A percentile compares a stretch with the other conserved stretches of the same genome.
These are phyloP conservation scores for Ambrosia trifida DNA, from an alignment of 129 eudicot species.

Conservation along the genomic window DNA sequence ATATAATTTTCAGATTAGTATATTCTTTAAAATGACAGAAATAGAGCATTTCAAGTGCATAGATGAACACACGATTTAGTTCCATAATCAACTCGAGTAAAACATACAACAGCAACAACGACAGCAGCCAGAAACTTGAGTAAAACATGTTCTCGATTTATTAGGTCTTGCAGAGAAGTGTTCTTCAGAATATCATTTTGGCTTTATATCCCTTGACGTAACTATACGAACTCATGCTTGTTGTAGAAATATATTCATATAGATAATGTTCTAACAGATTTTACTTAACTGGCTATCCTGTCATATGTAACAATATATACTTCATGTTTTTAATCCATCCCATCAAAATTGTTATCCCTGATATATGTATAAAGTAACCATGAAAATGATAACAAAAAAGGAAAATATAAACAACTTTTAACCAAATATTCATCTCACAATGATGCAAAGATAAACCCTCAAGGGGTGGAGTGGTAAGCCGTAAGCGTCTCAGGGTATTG, in stretches of 20 bases:
- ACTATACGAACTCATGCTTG: not conserved
- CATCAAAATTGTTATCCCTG: not conserved
- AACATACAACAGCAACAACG: not conserved
- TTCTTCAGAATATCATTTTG: not conserved
- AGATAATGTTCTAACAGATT: not conserved
- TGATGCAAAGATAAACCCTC: not conserved
- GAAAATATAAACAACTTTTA: not conserved
- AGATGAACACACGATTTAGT: not conserved
- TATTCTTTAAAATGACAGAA: not conserved
- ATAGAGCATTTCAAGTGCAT: constrained; percentile 11
- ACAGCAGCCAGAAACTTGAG: too few relatives aligned
- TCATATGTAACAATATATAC: not conserved
- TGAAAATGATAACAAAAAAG: not conserved
- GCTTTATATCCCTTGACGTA: not conserved
- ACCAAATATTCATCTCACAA: not conserved
- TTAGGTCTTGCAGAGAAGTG: not conserved
- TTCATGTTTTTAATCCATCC: not conserved
- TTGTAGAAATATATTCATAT: not conserved
- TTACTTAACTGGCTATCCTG: not conserved
- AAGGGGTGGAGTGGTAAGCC: too few relatives aligned
- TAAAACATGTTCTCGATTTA: not conserved
- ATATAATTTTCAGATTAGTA: not conserved
- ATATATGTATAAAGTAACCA: not conserved
- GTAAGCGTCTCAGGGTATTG: too few relatives aligned
- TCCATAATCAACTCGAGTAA: not conserved